A percentile compares a stretch with the other conserved stretches of the same genome.
These are phyloP conservation scores for Chenopodium album DNA, from an alignment of 148 eudicot species.

Conservation along the genomic window DNA sequence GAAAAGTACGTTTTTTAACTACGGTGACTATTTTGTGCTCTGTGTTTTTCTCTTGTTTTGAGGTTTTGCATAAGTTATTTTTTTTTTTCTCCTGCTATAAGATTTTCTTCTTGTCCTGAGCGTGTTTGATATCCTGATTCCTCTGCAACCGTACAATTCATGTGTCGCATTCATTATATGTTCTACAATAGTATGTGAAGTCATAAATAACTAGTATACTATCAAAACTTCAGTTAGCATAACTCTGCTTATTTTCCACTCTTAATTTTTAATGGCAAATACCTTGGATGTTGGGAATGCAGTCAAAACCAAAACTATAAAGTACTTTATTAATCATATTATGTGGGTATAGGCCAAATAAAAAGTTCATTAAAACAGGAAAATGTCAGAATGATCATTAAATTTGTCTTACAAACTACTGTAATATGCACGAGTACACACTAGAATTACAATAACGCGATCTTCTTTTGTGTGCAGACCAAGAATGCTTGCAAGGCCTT, in stretches of 20 bases:
- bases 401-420: too few relatives aligned
- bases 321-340: neutral
- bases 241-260: too few relatives aligned
- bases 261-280: too few relatives aligned
- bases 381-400: too few relatives aligned
- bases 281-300: neutral
- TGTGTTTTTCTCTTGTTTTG: neutral
- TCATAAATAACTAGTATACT: too few relatives aligned
- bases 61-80: neutral
- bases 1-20: conserved; percentile 46
- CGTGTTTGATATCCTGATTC: too few relatives aligned
- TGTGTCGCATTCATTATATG: neutral
- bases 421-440: neutral
- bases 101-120: neutral
- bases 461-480: conserved; percentile 21
- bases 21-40: neutral
- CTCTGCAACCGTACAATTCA: neutral
- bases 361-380: neutral
- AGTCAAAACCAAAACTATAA: neutral
- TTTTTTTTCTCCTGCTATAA: neutral
- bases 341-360: neutral
- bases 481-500: conserved; percentile 14
- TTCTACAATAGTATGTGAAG: too few relatives aligned
- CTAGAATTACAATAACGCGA: neutral
- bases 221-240: too few relatives aligned